Conservation (phyloP, 225 moss, liverwort and hornwort species). For the Polytrichum formosum region DNA sequence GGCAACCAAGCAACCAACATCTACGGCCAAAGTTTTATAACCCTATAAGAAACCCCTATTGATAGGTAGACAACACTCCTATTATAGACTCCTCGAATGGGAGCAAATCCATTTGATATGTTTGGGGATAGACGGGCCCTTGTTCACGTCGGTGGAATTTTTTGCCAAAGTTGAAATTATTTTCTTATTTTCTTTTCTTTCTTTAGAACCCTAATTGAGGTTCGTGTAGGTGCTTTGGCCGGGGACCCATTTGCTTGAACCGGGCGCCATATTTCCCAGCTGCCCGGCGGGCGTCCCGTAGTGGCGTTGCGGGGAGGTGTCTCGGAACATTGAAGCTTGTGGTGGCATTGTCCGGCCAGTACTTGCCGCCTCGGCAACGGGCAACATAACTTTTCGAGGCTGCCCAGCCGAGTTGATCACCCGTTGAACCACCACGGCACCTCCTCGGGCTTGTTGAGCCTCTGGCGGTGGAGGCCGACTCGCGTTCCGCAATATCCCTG, state of each 20-base stretch:
- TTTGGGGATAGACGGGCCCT: too few relatives aligned
- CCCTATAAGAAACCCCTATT: too few relatives aligned
- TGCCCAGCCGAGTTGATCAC: conserved; percentile 91
- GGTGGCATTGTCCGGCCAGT: conserved; percentile 1
- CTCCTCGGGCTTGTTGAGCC: conserved; percentile 28
- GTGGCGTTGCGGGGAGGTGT: conserved; percentile 15
- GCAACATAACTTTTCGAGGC: conserved; percentile 82
- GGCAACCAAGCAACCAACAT: too few relatives aligned
- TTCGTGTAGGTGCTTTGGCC: conserved; percentile 7
- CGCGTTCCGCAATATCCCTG: conserved; percentile 67
- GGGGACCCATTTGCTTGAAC: conserved; percentile 7
- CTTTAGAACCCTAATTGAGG: too few relatives aligned
- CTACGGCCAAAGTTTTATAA: too few relatives aligned
- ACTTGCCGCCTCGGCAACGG: conserved; percentile 28
- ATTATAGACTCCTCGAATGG: too few relatives aligned
- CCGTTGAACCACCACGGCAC: conserved; percentile 64
- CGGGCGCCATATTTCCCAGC: not conserved
- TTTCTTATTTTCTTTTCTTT: too few relatives aligned
- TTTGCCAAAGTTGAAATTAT: too few relatives aligned
- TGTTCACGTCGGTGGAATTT: too few relatives aligned
- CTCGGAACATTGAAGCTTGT: conserved; percentile 8
- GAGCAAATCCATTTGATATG: too few relatives aligned
- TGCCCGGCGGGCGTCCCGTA: conserved; percentile 14
- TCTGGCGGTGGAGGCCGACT: not conserved
- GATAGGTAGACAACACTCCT: too few relatives aligned